phyloP scores from a whole-genome alignment of 2,329 filamentous ascomycete genomes.

The Phoma herbarum region DNA sequence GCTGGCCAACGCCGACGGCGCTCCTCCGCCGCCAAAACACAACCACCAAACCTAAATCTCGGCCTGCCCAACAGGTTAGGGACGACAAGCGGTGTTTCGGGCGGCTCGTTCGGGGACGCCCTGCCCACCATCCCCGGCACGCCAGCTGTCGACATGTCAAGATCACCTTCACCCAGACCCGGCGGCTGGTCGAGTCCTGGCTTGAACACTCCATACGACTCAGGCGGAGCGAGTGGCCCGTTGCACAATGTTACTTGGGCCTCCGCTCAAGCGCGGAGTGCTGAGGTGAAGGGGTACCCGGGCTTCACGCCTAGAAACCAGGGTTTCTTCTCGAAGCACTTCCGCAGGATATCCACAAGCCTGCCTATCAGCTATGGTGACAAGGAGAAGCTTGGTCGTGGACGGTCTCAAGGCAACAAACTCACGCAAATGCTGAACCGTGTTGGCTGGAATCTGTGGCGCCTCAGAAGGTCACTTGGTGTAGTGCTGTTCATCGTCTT shows the following conservation, averaged over 20 bases:
- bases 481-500: slow-evolving; percentile 68
- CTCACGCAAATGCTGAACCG: slow-evolving; percentile 46
- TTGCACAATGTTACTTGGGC: slow-evolving; percentile 76
- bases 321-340: slow-evolving; percentile 87
- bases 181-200: slow-evolving; percentile 90
- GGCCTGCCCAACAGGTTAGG: slow-evolving; percentile 44
- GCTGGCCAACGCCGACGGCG: slow-evolving; percentile 53
- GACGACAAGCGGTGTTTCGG: slow-evolving; percentile 45
- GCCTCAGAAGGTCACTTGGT: slow-evolving; percentile 70
- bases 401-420: slow-evolving; percentile 54
- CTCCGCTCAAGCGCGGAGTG: slow-evolving; percentile 78
- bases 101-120: slow-evolving; percentile 43
- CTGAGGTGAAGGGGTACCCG: slow-evolving; percentile 76
- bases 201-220: slow-evolving; percentile 69
- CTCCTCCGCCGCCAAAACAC: slow-evolving; percentile 51
- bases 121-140: slow-evolving; percentile 52
- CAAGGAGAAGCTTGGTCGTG: slow-evolving; percentile 77
- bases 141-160: slow-evolving; percentile 70
- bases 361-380: slow-evolving; percentile 76
- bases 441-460: slow-evolving; percentile 66
- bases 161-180: slow-evolving; percentile 85
- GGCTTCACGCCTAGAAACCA: slow-evolving; percentile 83
- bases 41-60: slow-evolving; percentile 40
- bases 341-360: slow-evolving; percentile 79
- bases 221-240: slow-evolving; percentile 68